Evolutionary conservation across 345 rosid genomes (phyloP).

Genomic region (Erodium maritimum): DNA sequence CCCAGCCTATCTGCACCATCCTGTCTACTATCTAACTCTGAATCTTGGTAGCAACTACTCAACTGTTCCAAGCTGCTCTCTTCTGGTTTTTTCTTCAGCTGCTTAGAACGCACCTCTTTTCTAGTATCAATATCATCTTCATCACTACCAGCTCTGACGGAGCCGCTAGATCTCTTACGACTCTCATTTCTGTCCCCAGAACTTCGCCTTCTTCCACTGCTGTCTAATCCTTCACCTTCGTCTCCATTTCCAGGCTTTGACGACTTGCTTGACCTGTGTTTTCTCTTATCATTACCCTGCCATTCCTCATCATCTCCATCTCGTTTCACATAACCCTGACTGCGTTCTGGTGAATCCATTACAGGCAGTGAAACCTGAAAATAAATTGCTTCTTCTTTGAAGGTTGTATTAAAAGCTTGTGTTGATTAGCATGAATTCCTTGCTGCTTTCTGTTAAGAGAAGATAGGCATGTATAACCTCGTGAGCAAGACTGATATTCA

Average conservation of each 20-base stretch:
- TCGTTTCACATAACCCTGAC: constrained; percentile 30
- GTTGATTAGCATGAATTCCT: background rate
- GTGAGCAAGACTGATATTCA: background rate
- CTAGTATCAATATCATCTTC: constrained; percentile 55
- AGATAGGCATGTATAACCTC: background rate
- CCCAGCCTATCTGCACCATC: constrained; percentile 55
- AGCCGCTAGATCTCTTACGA: constrained; percentile 52
- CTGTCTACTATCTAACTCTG: constrained; percentile 54
- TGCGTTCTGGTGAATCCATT: constrained; percentile 60
- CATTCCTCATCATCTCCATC: constrained; percentile 52
- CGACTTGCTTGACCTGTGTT: constrained; percentile 50
- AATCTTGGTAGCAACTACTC: constrained; percentile 89
- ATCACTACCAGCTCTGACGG: constrained; percentile 39
- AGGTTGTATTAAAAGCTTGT: too few species aligned
- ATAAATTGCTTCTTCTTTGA: background rate
- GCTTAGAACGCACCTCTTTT: constrained; percentile 38
- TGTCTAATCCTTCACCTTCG: constrained; percentile 41
- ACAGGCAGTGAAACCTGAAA: background rate
- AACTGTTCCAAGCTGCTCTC: constrained; percentile 82
- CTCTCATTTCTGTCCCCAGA: constrained; percentile 47
- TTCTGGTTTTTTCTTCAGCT: constrained; percentile 69
- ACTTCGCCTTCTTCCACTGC: constrained; percentile 43
- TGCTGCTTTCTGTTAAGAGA: background rate
- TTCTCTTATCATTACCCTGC: constrained; percentile 49
- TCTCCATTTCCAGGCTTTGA: constrained; percentile 45